phyloP scores from a whole-genome alignment of 2,329 filamentous ascomycete genomes.

The Stachybotrys chlorohalonatus region DNA sequence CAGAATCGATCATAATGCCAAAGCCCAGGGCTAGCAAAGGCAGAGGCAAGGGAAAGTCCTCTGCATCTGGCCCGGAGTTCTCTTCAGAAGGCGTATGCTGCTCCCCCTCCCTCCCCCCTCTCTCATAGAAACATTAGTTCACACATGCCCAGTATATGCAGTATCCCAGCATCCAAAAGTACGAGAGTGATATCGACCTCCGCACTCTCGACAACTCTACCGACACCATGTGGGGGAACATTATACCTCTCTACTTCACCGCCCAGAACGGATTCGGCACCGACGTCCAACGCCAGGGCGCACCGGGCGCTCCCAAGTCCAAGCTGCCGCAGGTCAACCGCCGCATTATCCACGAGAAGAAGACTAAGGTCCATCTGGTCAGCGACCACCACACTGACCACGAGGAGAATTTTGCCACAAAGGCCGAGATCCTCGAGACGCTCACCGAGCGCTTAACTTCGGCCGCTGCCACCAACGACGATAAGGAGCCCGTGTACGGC shows the following conservation, averaged over 20 bases:
- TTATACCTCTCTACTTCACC: background rate
- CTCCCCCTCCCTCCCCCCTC: background rate
- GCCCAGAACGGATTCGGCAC: background rate
- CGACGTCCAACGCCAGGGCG: background rate
- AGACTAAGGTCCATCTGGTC: background rate
- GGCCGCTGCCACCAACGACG: background rate
- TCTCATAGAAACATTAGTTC: background rate
- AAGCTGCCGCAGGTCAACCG: background rate
- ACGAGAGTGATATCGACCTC: background rate
- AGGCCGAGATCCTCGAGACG: background rate
- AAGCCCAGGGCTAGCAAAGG: no score
- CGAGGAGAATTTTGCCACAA: background rate
- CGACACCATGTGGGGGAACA: background rate
- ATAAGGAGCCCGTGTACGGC: background rate
- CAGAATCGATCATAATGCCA: no score
- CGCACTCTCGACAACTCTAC: background rate
- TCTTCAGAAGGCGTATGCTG: background rate
- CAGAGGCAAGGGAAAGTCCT: no score
- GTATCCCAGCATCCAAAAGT: background rate
- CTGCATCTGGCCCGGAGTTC: no score
- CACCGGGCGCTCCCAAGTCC: background rate
- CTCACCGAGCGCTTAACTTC: background rate
- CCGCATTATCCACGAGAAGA: background rate
- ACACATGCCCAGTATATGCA: background rate
- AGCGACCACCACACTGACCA: background rate